Base-by-base conservation (phyloP, 139 green algal genomes). In the Gonium pectorale region DNA sequence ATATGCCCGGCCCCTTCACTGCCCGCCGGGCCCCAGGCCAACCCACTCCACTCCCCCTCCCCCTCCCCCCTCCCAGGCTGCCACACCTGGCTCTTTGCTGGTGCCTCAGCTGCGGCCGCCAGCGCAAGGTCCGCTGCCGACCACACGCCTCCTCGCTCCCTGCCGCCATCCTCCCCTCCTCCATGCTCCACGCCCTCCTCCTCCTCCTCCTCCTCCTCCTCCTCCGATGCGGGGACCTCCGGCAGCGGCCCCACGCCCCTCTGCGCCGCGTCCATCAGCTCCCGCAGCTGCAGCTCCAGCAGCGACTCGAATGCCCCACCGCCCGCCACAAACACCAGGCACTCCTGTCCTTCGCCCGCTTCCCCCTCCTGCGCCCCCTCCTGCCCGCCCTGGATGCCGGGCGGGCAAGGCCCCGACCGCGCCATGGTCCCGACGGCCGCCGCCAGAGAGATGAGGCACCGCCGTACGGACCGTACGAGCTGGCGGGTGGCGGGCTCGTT, bases 241-340 rank as follows among this genome's bases (percentile, higher is more conserved):
- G 67, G 67, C 68, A 27, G 31, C n/a, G n/a, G n/a, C n/a, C n/a
- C n/a, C n/a, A n/a, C n/a, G 22, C 77, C 77, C 77, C 63, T n/a
- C n/a, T n/a, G 33, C 0, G 77, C 77, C 19, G 73, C 77, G 9
- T 33, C 77, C 77, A 37, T 17, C 77, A 83, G 60, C 77, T 83
- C 77, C 43, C 62, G n/a, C 60, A 83, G 62, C 77, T 83, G 77
- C 31, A 63, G 3, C 44, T 73, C 70, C 41, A 87, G 46, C 27
- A 80, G 60, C 0, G 40, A 60, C 44, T 87, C 70, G 29, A 89
- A 81, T 3, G 66, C 54, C 3, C 33, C 52, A 0, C 85, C 85
- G 33, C 75, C 85, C 5, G 85, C 49, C n/a, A 86, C 43, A 17
- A 86, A 64, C 31, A 71, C 68, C 60, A 81, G 33, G 21, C 81